Base-by-base conservation (phyloP, 108 stramenopile species). In the Nitzschia inconspicua region DNA sequence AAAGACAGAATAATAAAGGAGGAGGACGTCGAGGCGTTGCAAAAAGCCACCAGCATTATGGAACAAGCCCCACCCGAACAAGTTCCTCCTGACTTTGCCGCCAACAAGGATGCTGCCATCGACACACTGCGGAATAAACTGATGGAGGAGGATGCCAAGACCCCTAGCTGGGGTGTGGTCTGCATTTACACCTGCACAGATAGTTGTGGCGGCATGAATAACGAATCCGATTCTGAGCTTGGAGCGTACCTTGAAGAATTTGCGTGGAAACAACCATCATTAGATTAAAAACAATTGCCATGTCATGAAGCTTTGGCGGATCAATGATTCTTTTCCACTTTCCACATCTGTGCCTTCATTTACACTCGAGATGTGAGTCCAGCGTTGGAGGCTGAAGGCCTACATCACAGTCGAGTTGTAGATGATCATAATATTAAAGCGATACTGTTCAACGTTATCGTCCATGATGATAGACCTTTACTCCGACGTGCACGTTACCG, bases 261-360 rank as follows among this genome's bases (percentile, higher is more conserved):
- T 61, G 88, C 86, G 19, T 93, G 91, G 91, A 61, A 71, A 29
- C 91, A 93, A 57, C 82, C 87, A 24, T 82, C 91, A 9, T 53
- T 86, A 53, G 76, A 78, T 74, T 82, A 62, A 30, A 16, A 3
- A n/a, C 18, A 46, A 46, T 46, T 46, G 10, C n/a, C n/a, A n/a
- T n/a, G n/a, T n/a, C n/a, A n/a, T n/a, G n/a, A n/a, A n/a, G n/a
- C n/a, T n/a, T n/a, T n/a, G n/a, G n/a, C n/a, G n/a, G n/a, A n/a
- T n/a, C n/a, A n/a, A n/a, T n/a, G n/a, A n/a, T n/a, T n/a, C n/a
- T n/a, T n/a, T n/a, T n/a, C n/a, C n/a, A n/a, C n/a, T n/a, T n/a
- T n/a, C n/a, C n/a, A n/a, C n/a, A n/a, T n/a, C n/a, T n/a, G n/a
- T n/a, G n/a, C n/a, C n/a, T n/a, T n/a, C n/a, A n/a, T n/a, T n/a